A percentile compares a stretch with the other conserved stretches of the same genome.
Evolutionary conservation across 2,329 filamentous ascomycete species (phyloP).

Genomic region (Pseudogymnoascus sp.): DNA sequence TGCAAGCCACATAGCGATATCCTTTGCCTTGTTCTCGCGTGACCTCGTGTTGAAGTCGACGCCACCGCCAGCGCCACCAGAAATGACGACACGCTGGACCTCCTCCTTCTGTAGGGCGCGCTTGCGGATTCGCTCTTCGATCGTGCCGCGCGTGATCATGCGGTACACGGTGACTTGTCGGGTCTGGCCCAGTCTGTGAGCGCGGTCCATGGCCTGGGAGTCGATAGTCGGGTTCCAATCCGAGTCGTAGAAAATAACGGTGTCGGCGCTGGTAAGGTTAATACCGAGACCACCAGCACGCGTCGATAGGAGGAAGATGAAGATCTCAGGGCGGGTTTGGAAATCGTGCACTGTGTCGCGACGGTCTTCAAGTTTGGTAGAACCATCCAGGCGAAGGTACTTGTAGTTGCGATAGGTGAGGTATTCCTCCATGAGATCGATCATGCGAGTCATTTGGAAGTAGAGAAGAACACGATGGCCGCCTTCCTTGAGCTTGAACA

Average conservation of each 20-base stretch:
- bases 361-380: constrained; percentile 93
- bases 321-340: constrained; percentile 89
- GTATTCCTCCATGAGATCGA: constrained; percentile 98
- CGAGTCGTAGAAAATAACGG: constrained; percentile 98
- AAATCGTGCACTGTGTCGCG: constrained; percentile 95
- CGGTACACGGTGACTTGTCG: constrained; percentile 95
- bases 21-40: constrained; percentile 88
- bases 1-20: constrained; percentile 97
- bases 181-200: constrained; percentile 93
- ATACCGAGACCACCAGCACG: constrained; percentile 96
- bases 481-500: constrained; percentile 83
- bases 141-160: constrained; percentile 91
- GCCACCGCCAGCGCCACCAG: constrained; percentile 70
- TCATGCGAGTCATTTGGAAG: constrained; percentile 99
- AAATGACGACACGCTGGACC: constrained; percentile 94
- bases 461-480: constrained; percentile 92
- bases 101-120: constrained; percentile 97
- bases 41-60: constrained; percentile 95
- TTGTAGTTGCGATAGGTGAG: constrained; percentile 98
- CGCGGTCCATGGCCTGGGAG: constrained; percentile 97
- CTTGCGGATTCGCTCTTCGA: constrained; percentile 96
- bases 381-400: constrained; percentile 92
- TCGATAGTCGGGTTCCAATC: constrained; percentile 99
- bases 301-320: constrained; percentile 92
- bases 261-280: constrained; percentile 92